These are phyloP conservation scores for Herpotrichia juniperi DNA, from an alignment of 2,329 filamentous ascomycete genomes.

Conservation along the genomic window DNA sequence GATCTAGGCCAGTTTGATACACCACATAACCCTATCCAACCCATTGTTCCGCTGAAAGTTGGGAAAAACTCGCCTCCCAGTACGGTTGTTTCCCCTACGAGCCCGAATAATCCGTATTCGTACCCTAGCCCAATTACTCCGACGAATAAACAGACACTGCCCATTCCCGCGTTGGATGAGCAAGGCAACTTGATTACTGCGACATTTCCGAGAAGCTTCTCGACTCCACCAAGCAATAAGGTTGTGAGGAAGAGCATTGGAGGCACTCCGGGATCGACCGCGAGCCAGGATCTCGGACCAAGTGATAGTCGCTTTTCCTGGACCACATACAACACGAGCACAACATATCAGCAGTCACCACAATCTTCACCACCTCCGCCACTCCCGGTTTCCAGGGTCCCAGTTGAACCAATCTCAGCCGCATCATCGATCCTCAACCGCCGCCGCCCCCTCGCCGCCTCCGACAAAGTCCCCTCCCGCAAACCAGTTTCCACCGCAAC, in stretches of 20 bases:
- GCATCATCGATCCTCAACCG: constrained; percentile 38
- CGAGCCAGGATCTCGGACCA: constrained; percentile 25
- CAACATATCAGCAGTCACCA: constrained; percentile 49
- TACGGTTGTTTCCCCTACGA: constrained; percentile 39
- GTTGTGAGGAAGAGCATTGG: constrained; percentile 25
- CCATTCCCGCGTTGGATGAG: constrained; percentile 5
- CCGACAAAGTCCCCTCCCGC: constrained; percentile 30
- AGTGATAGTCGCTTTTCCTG: constrained; percentile 50
- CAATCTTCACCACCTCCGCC: constrained; percentile 49
- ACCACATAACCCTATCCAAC: constrained; percentile 49
- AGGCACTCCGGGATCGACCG: constrained; percentile 27
- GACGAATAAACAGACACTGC: constrained; percentile 22
- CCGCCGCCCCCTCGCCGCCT: constrained; percentile 35
- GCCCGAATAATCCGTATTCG: constrained; percentile 28
- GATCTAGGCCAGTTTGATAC: constrained; percentile 23
- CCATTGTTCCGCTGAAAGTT: constrained; percentile 50
- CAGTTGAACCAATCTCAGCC: constrained; percentile 24
- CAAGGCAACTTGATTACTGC: constrained; percentile 19
- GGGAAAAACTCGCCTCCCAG: constrained; percentile 43
- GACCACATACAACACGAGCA: constrained; percentile 48
- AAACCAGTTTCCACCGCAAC: constrained; percentile 32
- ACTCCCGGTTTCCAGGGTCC: constrained; percentile 30
- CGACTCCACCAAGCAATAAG: constrained; percentile 34
- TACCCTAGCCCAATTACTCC: constrained; percentile 39
- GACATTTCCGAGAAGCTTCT: constrained; percentile 8